A percentile compares a stretch with the other conserved stretches of the same genome.
Evolutionary conservation across 2,329 filamentous ascomycete species (phyloP).

Genomic region (Colletotrichum sp.): DNA sequence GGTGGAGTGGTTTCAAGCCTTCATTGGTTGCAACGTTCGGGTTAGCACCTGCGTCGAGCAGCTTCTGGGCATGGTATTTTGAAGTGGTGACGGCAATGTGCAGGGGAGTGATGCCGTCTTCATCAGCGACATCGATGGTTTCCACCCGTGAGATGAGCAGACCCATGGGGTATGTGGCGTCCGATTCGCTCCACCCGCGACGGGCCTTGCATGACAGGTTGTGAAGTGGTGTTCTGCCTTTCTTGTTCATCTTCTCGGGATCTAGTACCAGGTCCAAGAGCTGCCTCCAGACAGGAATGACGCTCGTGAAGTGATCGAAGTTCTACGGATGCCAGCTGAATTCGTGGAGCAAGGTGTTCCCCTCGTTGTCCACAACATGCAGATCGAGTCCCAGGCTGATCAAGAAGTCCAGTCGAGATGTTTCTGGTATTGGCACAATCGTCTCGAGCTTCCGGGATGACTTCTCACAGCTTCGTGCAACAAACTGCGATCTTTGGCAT

Average conservation of each 20-base stretch:
- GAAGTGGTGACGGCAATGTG: slow-evolving; percentile 27
- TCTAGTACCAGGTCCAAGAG: slow-evolving; percentile 21
- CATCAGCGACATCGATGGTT: neutral
- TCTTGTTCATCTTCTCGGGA: slow-evolving; percentile 20
- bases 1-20: slow-evolving; percentile 42
- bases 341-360: slow-evolving; percentile 28
- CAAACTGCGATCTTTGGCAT: slow-evolving; percentile 20
- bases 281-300: slow-evolving; percentile 10
- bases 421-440: no score
- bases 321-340: neutral
- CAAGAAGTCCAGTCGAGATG: slow-evolving; percentile 1
- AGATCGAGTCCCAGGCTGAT: slow-evolving; percentile 8
- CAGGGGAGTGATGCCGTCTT: slow-evolving; percentile 25
- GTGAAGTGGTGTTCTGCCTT: slow-evolving; percentile 27
- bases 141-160: slow-evolving; percentile 20
- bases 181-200: neutral
- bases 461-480: slow-evolving; percentile 20
- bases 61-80: slow-evolving; percentile 22
- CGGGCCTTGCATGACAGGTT: slow-evolving; percentile 14
- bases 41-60: slow-evolving; percentile 43
- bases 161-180: neutral
- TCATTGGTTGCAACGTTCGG: slow-evolving; percentile 31
- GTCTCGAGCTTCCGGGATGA: no score
- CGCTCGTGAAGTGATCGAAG: neutral
- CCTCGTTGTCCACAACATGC: slow-evolving; percentile 20